Conservation (phyloP, 805 yeast genomes). For the Yamadazyma olivae region DNA sequence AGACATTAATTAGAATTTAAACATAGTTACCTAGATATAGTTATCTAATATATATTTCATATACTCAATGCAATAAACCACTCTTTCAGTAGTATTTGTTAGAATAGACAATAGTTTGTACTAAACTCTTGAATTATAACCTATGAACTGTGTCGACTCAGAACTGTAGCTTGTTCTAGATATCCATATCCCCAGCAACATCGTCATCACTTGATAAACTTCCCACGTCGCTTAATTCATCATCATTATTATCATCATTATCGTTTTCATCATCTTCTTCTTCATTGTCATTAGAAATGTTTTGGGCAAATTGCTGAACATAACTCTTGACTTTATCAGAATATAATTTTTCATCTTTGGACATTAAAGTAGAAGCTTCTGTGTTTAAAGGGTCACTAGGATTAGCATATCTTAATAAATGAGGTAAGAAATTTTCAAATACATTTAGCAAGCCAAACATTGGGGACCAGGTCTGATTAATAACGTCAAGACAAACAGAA, state of each 20-base stretch:
- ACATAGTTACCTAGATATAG: no score
- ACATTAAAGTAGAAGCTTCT: slow-evolving; percentile 79
- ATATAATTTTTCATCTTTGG: slow-evolving; percentile 65
- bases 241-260: slow-evolving; percentile 32
- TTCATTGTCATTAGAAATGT: slow-evolving; percentile 40
- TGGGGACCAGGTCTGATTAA: slow-evolving; percentile 97
- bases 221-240: slow-evolving; percentile 48
- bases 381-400: slow-evolving; percentile 92
- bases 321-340: slow-evolving; percentile 68
- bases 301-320: slow-evolving; percentile 60
- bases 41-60: no score
- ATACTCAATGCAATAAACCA: no score
- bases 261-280: slow-evolving; percentile 29
- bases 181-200: slow-evolving; percentile 15
- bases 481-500: slow-evolving; percentile 91
- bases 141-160: no score
- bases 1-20: no score
- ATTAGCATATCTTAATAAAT: slow-evolving; percentile 85
- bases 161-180: slow-evolving; percentile 1
- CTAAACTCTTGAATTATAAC: no score
- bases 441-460: slow-evolving; percentile 91
- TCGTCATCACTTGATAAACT: slow-evolving; percentile 49
- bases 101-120: no score
- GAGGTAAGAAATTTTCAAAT: slow-evolving; percentile 91
- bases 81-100: no score